Evolutionary conservation across 495 filamentous ascomycete species (phyloP), one percentile per base, ranked within the genome.

Genomic region (Talaromyces ruber): DNA sequence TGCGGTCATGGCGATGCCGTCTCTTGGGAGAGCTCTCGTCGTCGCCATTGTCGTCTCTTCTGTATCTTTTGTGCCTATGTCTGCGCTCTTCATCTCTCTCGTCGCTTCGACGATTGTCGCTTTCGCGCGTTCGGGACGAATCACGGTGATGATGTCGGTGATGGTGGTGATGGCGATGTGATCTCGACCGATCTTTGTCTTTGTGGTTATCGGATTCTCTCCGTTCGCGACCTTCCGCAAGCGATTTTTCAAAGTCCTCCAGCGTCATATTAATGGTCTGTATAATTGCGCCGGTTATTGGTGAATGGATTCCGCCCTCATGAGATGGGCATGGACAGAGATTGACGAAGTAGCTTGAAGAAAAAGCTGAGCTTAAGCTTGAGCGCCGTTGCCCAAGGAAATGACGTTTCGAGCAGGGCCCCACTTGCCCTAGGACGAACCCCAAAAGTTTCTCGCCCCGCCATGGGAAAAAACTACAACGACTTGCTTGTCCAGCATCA

Each of bases 61-160:
- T 77, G 55, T 80, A 79, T 21, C 81, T 79, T 69, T 86, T 87
- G 67, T 83, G 80, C 58, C 80, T 72, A 64, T 82, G 82, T 24
- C 74, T 68, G 55, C 79, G 72, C 8, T 79, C 72, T 21, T 78
- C 76, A 21, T 72, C 70, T 45, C 75, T 67, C 9, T 70, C 69
- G 14, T 73, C 67, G 63, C 73, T 67, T 37, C 70, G 64, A 21
- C 72, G 68, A 28, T 62, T 68, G 22, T 61, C 67, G 16, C 70
- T 71, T 32, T 80, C 76, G 54, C 73, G 66, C 14, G 76, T 78
- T 67, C 72, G 64, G 6, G 78, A 77, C 1, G 80, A 81, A 65
- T 76, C 74, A 60, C 77, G 79, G 57, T 75, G 74, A 65, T 79
- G 51, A 54, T 54, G 51, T 14, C 26, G 18, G 22, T 54, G 51